A percentile compares a stretch with the other conserved stretches of the same genome.
phyloP scores from a whole-genome alignment of 2,329 filamentous ascomycete species.

The Aphanocladium album region DNA sequence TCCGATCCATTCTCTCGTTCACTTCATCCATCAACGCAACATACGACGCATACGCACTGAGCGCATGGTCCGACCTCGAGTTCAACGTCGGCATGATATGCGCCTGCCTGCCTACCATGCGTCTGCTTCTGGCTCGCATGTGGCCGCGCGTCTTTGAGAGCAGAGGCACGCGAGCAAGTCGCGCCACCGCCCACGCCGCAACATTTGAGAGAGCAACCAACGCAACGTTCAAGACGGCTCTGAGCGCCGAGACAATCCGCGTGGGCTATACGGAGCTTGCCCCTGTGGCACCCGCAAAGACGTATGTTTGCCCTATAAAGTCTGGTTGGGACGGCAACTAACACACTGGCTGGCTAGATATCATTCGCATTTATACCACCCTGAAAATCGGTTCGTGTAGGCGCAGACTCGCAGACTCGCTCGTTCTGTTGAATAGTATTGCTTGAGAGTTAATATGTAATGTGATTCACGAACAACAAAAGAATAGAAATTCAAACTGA shows the following conservation, averaged over 20 bases:
- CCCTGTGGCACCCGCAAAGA: background rate
- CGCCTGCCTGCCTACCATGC: constrained; percentile 20
- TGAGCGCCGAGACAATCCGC: background rate
- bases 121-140: constrained; percentile 18
- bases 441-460: no score
- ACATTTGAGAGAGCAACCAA: constrained; percentile 8
- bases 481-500: no score
- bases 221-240: constrained; percentile 9
- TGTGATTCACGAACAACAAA: no score
- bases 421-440: no score
- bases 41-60: constrained; percentile 15
- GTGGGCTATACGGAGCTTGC: background rate
- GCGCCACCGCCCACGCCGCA: background rate
- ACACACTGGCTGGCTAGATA: background rate
- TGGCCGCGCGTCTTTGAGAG: constrained; percentile 2
- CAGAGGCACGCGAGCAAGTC: background rate
- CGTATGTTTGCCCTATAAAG: background rate
- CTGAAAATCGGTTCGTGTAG: no score
- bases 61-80: constrained; percentile 21
- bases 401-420: no score
- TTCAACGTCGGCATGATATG: constrained; percentile 22
- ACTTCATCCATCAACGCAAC: constrained; percentile 16
- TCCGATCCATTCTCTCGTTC: background rate
- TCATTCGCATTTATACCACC: background rate
- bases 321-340: background rate